Evolutionary conservation across 441 rosid genomes (phyloP).

Genomic region (Viola pubescens): DNA sequence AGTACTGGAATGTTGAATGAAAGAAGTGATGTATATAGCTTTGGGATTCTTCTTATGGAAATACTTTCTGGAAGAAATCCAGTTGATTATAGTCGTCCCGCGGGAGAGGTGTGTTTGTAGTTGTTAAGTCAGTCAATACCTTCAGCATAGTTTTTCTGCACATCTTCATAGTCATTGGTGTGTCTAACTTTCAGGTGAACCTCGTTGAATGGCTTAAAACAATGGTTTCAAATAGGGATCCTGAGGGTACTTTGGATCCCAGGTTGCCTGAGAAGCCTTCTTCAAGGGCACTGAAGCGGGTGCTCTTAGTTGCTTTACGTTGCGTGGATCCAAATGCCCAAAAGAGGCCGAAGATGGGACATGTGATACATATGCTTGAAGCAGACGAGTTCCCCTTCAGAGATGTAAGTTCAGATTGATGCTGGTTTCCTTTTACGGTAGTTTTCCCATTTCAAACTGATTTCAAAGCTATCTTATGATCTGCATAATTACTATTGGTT

Average conservation of each 20-base stretch:
- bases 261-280: conserved; percentile 49
- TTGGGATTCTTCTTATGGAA: conserved; percentile 64
- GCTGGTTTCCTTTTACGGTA: neutral
- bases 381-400: conserved; percentile 49
- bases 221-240: conserved; percentile 49
- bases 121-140: neutral
- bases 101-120: conserved; percentile 38
- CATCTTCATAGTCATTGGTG: neutral
- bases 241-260: conserved; percentile 61
- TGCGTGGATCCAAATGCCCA: conserved; percentile 59
- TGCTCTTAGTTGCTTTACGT: conserved; percentile 48
- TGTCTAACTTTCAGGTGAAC: conserved; percentile 39
- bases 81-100: conserved; percentile 49
- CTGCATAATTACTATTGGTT: neutral
- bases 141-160: neutral
- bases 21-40: conserved; percentile 62
- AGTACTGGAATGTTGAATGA: conserved; percentile 68
- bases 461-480: conserved; percentile 3
- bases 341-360: conserved; percentile 58
- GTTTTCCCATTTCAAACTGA: neutral
- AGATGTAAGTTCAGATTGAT: conserved; percentile 27
- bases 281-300: conserved; percentile 41
- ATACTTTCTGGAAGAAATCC: conserved; percentile 56
- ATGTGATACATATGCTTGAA: conserved; percentile 61
- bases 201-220: conserved; percentile 64